Base-by-base conservation (phyloP, 768 basidiomycete species). In the Cubamyces lactineus region DNA sequence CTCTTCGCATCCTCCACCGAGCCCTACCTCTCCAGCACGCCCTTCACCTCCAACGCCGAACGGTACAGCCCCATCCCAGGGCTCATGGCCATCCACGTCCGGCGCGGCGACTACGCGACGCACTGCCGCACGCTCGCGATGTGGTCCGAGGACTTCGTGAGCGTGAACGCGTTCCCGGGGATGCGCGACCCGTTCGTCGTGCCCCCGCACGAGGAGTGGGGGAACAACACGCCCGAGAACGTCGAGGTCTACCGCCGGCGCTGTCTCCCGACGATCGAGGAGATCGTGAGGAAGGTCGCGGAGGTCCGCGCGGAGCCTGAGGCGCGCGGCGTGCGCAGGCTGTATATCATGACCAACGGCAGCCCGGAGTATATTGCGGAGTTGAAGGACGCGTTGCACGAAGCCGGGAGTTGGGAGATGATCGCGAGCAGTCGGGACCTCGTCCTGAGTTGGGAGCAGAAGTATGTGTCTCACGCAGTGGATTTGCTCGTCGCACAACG, bases 261-360 rank as follows among this genome's bases (percentile, higher is more conserved):
- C 45, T 90, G 88, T 68, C 80, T 79, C 57, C 87, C 88, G 0
- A 73, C 77, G 12, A 71, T 81, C 34, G 71, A 75, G 21, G 77
- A 84, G 57, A 82, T 89, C 52, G 79, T 78, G 17, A 69, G 73
- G 42, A 78, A 77, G 46, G 78, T 83, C 1, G 71, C 66, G 61
- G 70, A 65, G 46, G 70, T 72, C 53, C 58, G 63, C 8, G 45
- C 50, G 57, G 64, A 67, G 19, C 46, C 54, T 17, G 69, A 53
- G 16, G 70, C 59, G 28, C 55, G 53, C 28, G 66, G 66, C 17
- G 67, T 87, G 43, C 78, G 76, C 59, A 76, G 75, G 46, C 69
- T 90, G 24, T 89, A 86, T 61, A 72, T 89, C 51, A 81, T 89
- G 82, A 87, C 86, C 30, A 90, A 91, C 62, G 88, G 79, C 5